A percentile compares a stretch with the other conserved stretches of the same genome.
These are phyloP conservation scores for Metschnikowia similis DNA, from an alignment of 805 yeast species.

Conservation along the genomic window DNA sequence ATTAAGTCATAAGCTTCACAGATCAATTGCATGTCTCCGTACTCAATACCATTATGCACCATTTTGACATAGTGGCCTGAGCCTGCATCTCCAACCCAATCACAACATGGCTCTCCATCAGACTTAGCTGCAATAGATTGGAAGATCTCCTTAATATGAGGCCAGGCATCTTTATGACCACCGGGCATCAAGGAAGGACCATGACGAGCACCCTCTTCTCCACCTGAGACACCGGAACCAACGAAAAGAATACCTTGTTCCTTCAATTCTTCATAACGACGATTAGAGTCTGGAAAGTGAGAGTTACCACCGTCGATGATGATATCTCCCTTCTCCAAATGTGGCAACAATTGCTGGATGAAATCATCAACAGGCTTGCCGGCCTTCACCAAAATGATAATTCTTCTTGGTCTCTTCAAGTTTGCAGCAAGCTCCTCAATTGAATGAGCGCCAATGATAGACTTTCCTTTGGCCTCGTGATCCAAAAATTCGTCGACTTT, in stretches of 20 bases:
- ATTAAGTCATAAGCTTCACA: conserved; percentile 95
- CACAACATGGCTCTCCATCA: conserved; percentile 99
- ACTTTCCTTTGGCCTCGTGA: conserved; percentile 96
- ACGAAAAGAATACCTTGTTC: conserved; percentile 85
- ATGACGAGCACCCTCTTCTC: conserved; percentile 99
- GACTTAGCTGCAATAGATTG: conserved; percentile 94
- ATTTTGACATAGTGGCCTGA: conserved; percentile 98
- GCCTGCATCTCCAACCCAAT: conserved; percentile 99
- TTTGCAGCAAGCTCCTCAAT: conserved; percentile 80
- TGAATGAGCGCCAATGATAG: conserved; percentile 93
- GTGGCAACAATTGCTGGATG: conserved; percentile 83
- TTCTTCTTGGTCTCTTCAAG: conserved; percentile 96
- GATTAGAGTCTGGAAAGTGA: conserved; percentile 97
- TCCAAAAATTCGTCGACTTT: conserved; percentile 92
- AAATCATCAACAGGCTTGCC: conserved; percentile 92
- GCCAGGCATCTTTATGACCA: conserved; percentile 98
- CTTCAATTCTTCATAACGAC: conserved; percentile 88
- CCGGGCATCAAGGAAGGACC: conserved; percentile 99
- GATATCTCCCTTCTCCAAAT: conserved; percentile 94
- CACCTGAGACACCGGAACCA: conserved; percentile 99
- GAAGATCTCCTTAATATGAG: conserved; percentile 93
- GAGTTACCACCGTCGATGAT: conserved; percentile 99
- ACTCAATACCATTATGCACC: conserved; percentile 99
- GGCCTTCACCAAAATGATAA: conserved; percentile 91
- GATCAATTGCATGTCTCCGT: conserved; percentile 99